Conservation (phyloP, 345 rosid species). For the Aethionema arabicum region DNA sequence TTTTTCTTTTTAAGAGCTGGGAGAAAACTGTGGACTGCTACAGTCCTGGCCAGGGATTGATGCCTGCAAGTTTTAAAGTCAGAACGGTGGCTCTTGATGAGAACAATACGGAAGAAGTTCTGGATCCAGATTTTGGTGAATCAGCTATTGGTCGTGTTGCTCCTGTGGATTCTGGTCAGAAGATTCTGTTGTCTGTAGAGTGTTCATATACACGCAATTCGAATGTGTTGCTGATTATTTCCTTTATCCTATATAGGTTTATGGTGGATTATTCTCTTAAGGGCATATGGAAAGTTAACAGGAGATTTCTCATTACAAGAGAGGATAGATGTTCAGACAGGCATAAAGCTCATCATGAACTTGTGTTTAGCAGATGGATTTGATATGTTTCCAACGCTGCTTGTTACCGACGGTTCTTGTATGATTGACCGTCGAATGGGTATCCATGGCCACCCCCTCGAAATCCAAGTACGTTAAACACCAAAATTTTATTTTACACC, state of each 20-base stretch:
- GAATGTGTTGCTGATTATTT: slow-evolving; percentile 13
- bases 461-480: slow-evolving; percentile 66
- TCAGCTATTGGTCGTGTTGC: slow-evolving; percentile 95
- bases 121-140: slow-evolving; percentile 95
- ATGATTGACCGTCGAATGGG: slow-evolving; percentile 95
- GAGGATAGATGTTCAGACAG: slow-evolving; percentile 88
- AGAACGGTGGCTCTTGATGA: slow-evolving; percentile 67
- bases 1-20: slow-evolving; percentile 60
- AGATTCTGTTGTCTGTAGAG: not conserved
- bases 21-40: slow-evolving; percentile 94
- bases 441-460: slow-evolving; percentile 90
- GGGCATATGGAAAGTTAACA: slow-evolving; percentile 84
- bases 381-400: slow-evolving; percentile 86
- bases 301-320: slow-evolving; percentile 82
- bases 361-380: slow-evolving; percentile 83
- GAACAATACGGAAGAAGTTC: slow-evolving; percentile 65
- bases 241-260: slow-evolving; percentile 47
- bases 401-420: slow-evolving; percentile 90
- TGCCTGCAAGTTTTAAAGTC: slow-evolving; percentile 95
- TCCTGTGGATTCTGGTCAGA: slow-evolving; percentile 87
- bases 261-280: slow-evolving; percentile 89
- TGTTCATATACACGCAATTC: not conserved
- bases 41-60: slow-evolving; percentile 90
- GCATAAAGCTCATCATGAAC: slow-evolving; percentile 68
- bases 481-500: not conserved